Base-by-base conservation (phyloP, 345 rosid genomes). In the Melaleuca quinquenervia region DNA sequence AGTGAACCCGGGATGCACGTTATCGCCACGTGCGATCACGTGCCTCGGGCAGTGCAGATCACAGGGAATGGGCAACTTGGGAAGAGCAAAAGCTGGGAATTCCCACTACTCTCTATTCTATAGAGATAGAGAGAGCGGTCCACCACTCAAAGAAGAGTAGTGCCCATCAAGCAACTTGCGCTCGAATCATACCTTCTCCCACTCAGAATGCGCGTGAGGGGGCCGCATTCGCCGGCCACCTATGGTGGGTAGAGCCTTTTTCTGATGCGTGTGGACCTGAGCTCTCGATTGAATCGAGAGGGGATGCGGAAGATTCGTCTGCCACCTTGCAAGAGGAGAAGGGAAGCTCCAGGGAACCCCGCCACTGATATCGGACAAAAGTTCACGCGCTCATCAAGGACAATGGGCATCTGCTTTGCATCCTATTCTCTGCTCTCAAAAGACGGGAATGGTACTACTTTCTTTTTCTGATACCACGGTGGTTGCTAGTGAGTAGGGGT, bases 51-150 rank as follows among this genome's bases (percentile, higher is more conserved):
- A 58, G 36, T n/a, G 70, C 70, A 13, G 0, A 58, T 58, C 70
- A n/a, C 16, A 6, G 70, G 32, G 12, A n/a, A 1, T 11, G 26
- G 52, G 32, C 64, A 26, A 58, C 64, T 11, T 12, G 70, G 70
- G 15, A 56, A 26, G 32, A 13, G 70, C 70, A 58, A 58, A n/a
- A 6, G 70, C 70, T 58, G 1, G 3, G 70, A 58, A 2, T 18
- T 16, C 70, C 70, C 70, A 58, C 70, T 15, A 6, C 6, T n/a
- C 16, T 6, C 70, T n/a, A 58, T 2, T 58, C 27, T 13, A 1
- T 0, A n/a, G 18, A n/a, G 2, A n/a, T 18, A 1, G 1, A n/a
- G 18, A n/a, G 2, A n/a, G 36, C 12, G 36, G 70, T 27, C 1
- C 32, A 1, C 3, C 70, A 3, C 13, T 58, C 0, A 52, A 52